Evolutionary conservation across 1,284 basidiomycete genomes (phyloP).

Genomic region (Microbotryum intermedium): DNA sequence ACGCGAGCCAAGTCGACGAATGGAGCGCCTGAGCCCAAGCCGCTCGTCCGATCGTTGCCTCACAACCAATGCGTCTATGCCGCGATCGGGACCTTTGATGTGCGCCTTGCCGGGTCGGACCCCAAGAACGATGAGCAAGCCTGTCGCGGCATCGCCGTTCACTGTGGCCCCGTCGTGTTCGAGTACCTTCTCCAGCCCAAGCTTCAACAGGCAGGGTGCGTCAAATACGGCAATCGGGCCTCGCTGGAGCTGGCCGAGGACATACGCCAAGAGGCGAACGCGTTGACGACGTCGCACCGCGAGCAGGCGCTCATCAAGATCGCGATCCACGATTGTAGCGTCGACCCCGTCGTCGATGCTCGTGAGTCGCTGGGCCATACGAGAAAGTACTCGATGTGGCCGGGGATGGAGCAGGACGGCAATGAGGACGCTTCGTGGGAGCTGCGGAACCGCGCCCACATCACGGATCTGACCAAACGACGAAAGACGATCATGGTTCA

Average conservation of each 20-base stretch:
- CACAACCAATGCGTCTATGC: slow-evolving; percentile 53
- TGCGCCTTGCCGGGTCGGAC: slow-evolving; percentile 65
- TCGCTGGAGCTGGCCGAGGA: slow-evolving; percentile 53
- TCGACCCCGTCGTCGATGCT: slow-evolving; percentile 40
- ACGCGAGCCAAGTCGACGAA: background rate
- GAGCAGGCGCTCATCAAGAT: slow-evolving; percentile 42
- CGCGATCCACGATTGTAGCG: slow-evolving; percentile 32
- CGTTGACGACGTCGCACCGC: slow-evolving; percentile 41
- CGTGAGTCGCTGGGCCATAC: slow-evolving; percentile 32
- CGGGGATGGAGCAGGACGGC: slow-evolving; percentile 17
- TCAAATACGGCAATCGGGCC: slow-evolving; percentile 44
- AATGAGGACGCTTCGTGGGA: slow-evolving; percentile 12
- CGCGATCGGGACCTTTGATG: slow-evolving; percentile 54
- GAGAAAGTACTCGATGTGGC: slow-evolving; percentile 13
- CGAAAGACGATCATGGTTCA: slow-evolving; percentile 28
- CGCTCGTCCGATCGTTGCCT: slow-evolving; percentile 46
- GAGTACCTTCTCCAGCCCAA: slow-evolving; percentile 57
- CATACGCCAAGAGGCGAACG: slow-evolving; percentile 51
- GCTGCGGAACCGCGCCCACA: slow-evolving; percentile 18
- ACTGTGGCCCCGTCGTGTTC: slow-evolving; percentile 48
- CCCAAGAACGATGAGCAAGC: slow-evolving; percentile 61
- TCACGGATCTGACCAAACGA: slow-evolving; percentile 7
- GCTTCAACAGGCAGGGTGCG: slow-evolving; percentile 43
- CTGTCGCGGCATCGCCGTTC: slow-evolving; percentile 61
- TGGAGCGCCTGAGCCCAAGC: slow-evolving; percentile 7